These are phyloP conservation scores for Marchantia paleacea DNA, from an alignment of 225 moss, liverwort and hornwort species.

Conservation along the genomic window DNA sequence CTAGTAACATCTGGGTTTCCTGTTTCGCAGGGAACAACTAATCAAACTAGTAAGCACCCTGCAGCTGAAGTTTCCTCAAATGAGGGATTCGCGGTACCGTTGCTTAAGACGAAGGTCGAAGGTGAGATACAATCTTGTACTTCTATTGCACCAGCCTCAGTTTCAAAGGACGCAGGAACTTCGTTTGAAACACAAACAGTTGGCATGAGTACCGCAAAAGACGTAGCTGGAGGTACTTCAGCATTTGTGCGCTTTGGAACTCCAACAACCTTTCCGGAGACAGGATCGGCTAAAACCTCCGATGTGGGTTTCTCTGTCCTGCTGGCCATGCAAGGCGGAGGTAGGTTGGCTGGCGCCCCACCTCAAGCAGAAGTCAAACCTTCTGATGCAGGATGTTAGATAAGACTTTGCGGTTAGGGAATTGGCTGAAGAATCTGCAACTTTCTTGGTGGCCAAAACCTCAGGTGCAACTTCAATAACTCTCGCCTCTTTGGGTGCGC, in stretches of 20 bases:
- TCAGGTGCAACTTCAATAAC: constrained; percentile 9
- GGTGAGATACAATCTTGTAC: constrained; percentile 8
- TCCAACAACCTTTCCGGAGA: constrained; percentile 6
- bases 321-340: constrained; percentile 23
- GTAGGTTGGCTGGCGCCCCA: not conserved
- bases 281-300: not conserved
- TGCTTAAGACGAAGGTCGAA: constrained; percentile 1
- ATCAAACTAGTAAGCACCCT: not conserved
- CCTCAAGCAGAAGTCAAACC: constrained; percentile 3
- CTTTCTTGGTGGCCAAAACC: constrained; percentile 10
- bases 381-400: constrained; percentile 13
- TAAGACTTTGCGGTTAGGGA: constrained; percentile 2
- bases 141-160: constrained; percentile 7
- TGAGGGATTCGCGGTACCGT: constrained; percentile 5
- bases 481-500: constrained; percentile 12
- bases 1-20: constrained; percentile 4
- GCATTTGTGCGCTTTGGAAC: constrained; percentile 5
- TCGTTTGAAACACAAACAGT: constrained; percentile 14
- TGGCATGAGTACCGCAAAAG: constrained; percentile 2
- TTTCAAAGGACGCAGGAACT: constrained; percentile 11
- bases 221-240: constrained; percentile 15
- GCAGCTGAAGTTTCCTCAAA: constrained; percentile 9
- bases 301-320: constrained; percentile 18
- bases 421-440: constrained; percentile 8
- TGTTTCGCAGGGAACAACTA: not conserved